Percentiles rank a stretch among this genome's conserved stretches.
These are phyloP conservation scores for Bullera alba DNA, from an alignment of 768 basidiomycete genomes.

Conservation along the genomic window DNA sequence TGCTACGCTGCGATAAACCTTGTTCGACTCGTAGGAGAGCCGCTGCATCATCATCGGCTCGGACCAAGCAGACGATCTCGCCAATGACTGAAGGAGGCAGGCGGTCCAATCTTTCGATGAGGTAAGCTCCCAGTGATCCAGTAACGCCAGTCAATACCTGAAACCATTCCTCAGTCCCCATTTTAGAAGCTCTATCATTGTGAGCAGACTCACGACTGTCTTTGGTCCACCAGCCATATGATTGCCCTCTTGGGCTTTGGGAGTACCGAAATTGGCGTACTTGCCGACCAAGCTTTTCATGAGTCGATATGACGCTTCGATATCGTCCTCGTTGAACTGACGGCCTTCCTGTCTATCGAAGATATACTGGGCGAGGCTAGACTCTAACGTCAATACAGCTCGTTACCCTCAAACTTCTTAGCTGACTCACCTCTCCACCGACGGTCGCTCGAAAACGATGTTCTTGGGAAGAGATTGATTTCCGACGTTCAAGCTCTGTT, in stretches of 20 bases:
- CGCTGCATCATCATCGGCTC: slow-evolving; percentile 21
- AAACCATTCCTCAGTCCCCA: neutral
- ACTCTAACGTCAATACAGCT: neutral
- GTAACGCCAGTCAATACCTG: slow-evolving; percentile 44
- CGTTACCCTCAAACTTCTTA: neutral
- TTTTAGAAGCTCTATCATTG: neutral
- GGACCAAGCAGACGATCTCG: slow-evolving; percentile 37
- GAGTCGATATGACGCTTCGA: slow-evolving; percentile 1
- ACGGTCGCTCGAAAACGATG: slow-evolving; percentile 40
- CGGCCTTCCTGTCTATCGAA: slow-evolving; percentile 20
- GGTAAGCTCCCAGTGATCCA: slow-evolving; percentile 38
- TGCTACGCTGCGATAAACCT: slow-evolving; percentile 3
- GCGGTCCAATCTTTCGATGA: slow-evolving; percentile 19
- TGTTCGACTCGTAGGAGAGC: slow-evolving; percentile 13
- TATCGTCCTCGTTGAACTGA: neutral
- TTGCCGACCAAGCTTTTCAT: slow-evolving; percentile 25
- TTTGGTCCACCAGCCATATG: slow-evolving; percentile 3
- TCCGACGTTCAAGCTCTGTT: slow-evolving; percentile 22
- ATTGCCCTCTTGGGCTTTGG: neutral
- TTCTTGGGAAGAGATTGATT: slow-evolving; percentile 22
- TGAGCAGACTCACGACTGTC: slow-evolving; percentile 8
- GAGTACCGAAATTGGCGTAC: slow-evolving; percentile 20
- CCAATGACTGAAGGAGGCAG: slow-evolving; percentile 1
- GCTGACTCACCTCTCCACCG: slow-evolving; percentile 20
- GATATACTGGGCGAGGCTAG: slow-evolving; percentile 19